Conservation (phyloP, 2,329 filamentous ascomycete genomes). For the Tolypocladium album region DNA sequence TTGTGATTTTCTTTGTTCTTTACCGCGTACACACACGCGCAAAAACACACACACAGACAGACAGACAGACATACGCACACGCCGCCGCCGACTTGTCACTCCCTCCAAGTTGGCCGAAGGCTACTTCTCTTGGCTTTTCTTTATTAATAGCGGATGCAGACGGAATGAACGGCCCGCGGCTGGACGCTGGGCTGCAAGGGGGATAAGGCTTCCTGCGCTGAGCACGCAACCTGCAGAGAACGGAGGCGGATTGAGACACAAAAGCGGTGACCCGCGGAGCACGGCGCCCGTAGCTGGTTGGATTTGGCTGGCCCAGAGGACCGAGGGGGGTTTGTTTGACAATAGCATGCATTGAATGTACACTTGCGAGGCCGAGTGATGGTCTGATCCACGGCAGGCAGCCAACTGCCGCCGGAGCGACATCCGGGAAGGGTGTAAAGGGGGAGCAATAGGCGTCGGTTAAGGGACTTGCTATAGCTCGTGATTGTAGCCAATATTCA, state of each 20-base stretch:
- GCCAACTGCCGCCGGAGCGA: not conserved
- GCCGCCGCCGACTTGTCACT: not conserved
- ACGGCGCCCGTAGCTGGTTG: not conserved
- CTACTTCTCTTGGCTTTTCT: not conserved
- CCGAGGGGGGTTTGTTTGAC: not conserved
- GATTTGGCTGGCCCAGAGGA: not conserved
- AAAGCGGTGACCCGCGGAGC: not conserved
- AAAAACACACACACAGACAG: not conserved
- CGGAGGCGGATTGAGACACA: not conserved
- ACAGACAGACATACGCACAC: not conserved
- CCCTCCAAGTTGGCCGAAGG: not conserved
- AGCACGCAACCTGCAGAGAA: not conserved
- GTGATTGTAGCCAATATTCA: not conserved
- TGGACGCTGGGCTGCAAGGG: not conserved
- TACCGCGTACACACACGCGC: not conserved
- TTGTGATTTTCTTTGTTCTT: not conserved
- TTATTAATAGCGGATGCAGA: not conserved
- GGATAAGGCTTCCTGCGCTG: not conserved
- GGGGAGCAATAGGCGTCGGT: not conserved
- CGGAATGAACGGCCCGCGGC: not conserved
- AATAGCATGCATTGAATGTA: not conserved
- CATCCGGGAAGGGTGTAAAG: not conserved
- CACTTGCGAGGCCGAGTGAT: not conserved
- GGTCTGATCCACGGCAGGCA: not conserved
- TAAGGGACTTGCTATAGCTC: not conserved